These are phyloP conservation scores for Apiotrichum gracile DNA, from an alignment of 1,284 basidiomycete species.

Conservation along the genomic window DNA sequence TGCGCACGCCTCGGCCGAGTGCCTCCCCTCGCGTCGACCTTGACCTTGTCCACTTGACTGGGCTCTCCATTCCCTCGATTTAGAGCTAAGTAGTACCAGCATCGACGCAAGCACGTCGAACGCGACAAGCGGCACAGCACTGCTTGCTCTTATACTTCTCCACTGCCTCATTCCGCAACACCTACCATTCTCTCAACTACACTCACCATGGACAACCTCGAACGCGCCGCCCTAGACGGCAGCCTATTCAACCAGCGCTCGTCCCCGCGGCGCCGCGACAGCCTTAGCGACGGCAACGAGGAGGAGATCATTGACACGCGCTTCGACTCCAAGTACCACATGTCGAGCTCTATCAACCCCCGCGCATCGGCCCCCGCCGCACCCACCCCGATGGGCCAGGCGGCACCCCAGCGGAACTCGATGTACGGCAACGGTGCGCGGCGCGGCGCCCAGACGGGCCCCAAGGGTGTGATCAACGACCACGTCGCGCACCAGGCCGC, in stretches of 20 bases:
- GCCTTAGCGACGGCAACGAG: background rate
- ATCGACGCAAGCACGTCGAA: too few relatives aligned
- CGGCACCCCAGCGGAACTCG: background rate
- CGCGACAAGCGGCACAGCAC: too few relatives aligned
- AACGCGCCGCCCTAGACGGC: constrained; percentile 30
- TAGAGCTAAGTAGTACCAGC: too few relatives aligned
- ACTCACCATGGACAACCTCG: constrained; percentile 14
- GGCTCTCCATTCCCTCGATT: too few relatives aligned
- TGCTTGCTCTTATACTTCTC: too few relatives aligned
- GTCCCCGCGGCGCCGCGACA: background rate
- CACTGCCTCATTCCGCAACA: too few relatives aligned
- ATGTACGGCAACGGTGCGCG: background rate
- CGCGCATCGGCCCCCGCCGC: background rate
- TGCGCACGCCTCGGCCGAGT: too few relatives aligned
- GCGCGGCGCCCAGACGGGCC: constrained; percentile 32
- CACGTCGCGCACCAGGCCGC: constrained; percentile 14
- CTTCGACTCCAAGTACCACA: background rate
- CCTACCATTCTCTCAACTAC: too few relatives aligned
- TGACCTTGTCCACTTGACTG: too few relatives aligned
- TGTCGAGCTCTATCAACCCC: background rate
- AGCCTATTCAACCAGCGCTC: constrained; percentile 13
- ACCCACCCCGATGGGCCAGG: too few relatives aligned
- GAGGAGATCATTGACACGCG: background rate
- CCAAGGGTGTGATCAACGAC: constrained; percentile 43
- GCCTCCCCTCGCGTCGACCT: too few relatives aligned